Evolutionary conservation across 306 rosid species (phyloP).

Genomic region (Coriaria nepalensis): DNA sequence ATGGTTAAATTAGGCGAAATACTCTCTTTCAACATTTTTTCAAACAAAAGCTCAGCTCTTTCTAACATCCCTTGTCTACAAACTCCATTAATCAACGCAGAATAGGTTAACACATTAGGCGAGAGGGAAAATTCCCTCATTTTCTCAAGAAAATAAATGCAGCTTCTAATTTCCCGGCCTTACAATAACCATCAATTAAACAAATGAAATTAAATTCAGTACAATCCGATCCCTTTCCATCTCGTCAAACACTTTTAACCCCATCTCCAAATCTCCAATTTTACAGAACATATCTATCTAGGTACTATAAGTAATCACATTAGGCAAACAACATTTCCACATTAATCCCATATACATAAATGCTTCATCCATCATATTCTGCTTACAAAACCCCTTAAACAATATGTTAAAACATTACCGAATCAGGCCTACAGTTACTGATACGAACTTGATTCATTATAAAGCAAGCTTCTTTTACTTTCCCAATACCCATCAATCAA

Average conservation of each 20-base stretch:
- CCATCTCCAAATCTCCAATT: slow-evolving; percentile 20
- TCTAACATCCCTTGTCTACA: slow-evolving; percentile 22
- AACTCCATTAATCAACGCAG: slow-evolving; percentile 18
- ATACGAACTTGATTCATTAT: slow-evolving; percentile 6
- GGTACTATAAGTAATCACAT: slow-evolving; percentile 27
- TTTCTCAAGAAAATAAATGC: slow-evolving; percentile 15
- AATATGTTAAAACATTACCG: slow-evolving; percentile 18
- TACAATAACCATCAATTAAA: slow-evolving; percentile 30
- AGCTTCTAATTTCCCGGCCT: slow-evolving; percentile 22
- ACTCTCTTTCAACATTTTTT: slow-evolving; percentile 18
- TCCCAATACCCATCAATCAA: slow-evolving; percentile 22
- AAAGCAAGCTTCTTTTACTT: slow-evolving; percentile 19
- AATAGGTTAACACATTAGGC: slow-evolving; percentile 25
- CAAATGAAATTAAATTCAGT: slow-evolving; percentile 24
- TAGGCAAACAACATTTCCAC: slow-evolving; percentile 27
- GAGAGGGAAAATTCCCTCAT: slow-evolving; percentile 14
- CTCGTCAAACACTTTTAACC: slow-evolving; percentile 9
- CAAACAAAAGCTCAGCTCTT: slow-evolving; percentile 22
- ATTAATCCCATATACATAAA: slow-evolving; percentile 27
- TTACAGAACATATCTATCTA: slow-evolving; percentile 25
- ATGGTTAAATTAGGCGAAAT: slow-evolving; percentile 18
- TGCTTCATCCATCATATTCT: slow-evolving; percentile 18
- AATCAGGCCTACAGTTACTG: slow-evolving; percentile 16
- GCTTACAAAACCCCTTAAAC: slow-evolving; percentile 24
- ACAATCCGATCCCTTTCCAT: slow-evolving; percentile 18